Evolutionary conservation across 2,329 filamentous ascomycete species (phyloP).

Genomic region (Fusarium sp.): DNA sequence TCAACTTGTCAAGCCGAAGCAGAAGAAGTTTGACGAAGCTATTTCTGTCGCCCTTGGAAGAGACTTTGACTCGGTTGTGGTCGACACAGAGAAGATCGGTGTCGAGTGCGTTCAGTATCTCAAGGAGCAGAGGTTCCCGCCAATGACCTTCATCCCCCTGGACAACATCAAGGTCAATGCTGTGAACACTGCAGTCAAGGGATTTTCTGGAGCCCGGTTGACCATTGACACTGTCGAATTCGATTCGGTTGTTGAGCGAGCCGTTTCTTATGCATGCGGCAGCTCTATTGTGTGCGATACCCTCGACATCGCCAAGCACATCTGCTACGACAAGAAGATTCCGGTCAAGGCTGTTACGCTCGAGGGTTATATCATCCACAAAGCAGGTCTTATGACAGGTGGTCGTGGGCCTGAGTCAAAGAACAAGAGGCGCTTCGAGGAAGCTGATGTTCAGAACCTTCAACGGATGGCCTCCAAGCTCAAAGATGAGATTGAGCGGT

Average conservation of each 20-base stretch:
- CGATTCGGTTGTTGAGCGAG: slow-evolving; percentile 86
- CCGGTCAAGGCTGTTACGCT: slow-evolving; percentile 95
- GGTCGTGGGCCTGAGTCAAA: slow-evolving; percentile 83
- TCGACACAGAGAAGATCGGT: slow-evolving; percentile 94
- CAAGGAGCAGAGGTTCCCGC: slow-evolving; percentile 86
- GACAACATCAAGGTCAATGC: slow-evolving; percentile 97
- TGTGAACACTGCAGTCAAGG: slow-evolving; percentile 90
- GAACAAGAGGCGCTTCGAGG: slow-evolving; percentile 87
- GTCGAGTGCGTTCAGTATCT: slow-evolving; percentile 95
- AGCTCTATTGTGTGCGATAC: slow-evolving; percentile 95
- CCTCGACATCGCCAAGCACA: slow-evolving; percentile 85
- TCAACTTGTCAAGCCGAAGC: slow-evolving; percentile 93
- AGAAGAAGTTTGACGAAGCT: slow-evolving; percentile 95
- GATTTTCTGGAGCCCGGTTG: slow-evolving; percentile 84
- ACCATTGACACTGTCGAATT: slow-evolving; percentile 98
- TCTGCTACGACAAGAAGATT: slow-evolving; percentile 86
- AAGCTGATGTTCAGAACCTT: slow-evolving; percentile 89
- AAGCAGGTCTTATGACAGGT: slow-evolving; percentile 96
- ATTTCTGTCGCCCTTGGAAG: slow-evolving; percentile 92
- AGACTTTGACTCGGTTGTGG: slow-evolving; percentile 93
- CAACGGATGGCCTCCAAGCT: slow-evolving; percentile 80
- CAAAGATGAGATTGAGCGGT: slow-evolving; percentile 79
- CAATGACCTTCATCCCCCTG: slow-evolving; percentile 94
- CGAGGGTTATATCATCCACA: slow-evolving; percentile 97
- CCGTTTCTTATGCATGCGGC: slow-evolving; percentile 94